phyloP scores from a whole-genome alignment of 805 yeast genomes.

The Candida ortonii region DNA sequence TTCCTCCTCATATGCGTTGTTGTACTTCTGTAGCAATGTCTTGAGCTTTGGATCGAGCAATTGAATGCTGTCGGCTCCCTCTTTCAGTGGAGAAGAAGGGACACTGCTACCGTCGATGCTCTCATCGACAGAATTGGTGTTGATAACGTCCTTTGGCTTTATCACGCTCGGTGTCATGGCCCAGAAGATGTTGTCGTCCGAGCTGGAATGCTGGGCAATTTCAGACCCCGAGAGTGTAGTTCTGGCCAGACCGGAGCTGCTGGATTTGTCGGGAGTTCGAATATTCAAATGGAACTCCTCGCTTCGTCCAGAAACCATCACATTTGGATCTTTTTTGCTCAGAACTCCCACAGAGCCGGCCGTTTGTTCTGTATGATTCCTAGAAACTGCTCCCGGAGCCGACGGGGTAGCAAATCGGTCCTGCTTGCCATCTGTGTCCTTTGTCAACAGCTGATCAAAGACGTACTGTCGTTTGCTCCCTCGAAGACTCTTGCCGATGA shows the following conservation, averaged over 20 bases:
- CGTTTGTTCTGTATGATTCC: not conserved
- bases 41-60: slow-evolving; percentile 30
- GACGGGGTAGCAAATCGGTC: slow-evolving; percentile 9
- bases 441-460: slow-evolving; percentile 8
- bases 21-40: slow-evolving; percentile 41
- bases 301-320: slow-evolving; percentile 8
- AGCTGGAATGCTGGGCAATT: slow-evolving; percentile 26
- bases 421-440: slow-evolving; percentile 2
- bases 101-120: slow-evolving; percentile 20
- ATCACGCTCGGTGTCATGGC: slow-evolving; percentile 36
- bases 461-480: slow-evolving; percentile 9
- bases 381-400: slow-evolving; percentile 3
- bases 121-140: slow-evolving; percentile 16
- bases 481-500: slow-evolving; percentile 3
- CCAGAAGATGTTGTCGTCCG: slow-evolving; percentile 41
- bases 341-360: slow-evolving; percentile 4
- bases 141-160: slow-evolving; percentile 12
- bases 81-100: slow-evolving; percentile 44
- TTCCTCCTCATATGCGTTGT: slow-evolving; percentile 32
- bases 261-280: slow-evolving; percentile 20
- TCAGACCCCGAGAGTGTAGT: slow-evolving; percentile 10
- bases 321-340: slow-evolving; percentile 21
- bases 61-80: slow-evolving; percentile 16
- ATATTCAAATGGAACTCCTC: slow-evolving; percentile 21
- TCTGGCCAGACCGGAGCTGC: not conserved